These are phyloP conservation scores for Didymella keratinophila DNA, from an alignment of 2,329 filamentous ascomycete species.

Conservation along the genomic window DNA sequence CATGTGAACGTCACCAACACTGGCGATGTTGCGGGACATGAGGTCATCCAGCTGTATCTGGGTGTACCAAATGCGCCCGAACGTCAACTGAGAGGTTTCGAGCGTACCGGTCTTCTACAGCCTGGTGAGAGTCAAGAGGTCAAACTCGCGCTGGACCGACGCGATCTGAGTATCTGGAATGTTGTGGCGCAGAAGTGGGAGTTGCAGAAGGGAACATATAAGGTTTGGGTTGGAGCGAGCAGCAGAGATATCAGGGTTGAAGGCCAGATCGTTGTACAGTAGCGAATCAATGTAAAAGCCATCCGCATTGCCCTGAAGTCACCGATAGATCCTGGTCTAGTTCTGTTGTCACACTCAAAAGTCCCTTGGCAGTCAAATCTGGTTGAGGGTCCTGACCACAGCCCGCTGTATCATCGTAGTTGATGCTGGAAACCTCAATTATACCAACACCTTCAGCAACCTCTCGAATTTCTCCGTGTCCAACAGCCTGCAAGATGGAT, in stretches of 20 bases:
- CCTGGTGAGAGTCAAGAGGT: constrained; percentile 72
- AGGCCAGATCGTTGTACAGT: constrained; percentile 23
- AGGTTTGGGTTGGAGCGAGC: constrained; percentile 47
- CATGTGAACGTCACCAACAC: constrained; percentile 74
- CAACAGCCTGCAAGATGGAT: no score
- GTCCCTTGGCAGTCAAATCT: neutral
- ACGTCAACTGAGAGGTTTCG: constrained; percentile 76
- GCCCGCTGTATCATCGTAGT: no score
- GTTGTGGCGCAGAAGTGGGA: constrained; percentile 79
- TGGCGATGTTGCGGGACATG: constrained; percentile 68
- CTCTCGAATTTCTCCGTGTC: no score
- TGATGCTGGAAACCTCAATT: no score
- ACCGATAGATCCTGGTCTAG: neutral
- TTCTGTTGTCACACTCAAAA: neutral
- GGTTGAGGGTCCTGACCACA: neutral
- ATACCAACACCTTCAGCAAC: no score
- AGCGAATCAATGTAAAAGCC: neutral
- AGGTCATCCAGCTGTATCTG: constrained; percentile 77
- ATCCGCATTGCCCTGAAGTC: neutral
- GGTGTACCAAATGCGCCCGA: constrained; percentile 67
- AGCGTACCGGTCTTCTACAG: constrained; percentile 70
- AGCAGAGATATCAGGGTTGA: constrained; percentile 45
- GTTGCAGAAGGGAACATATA: constrained; percentile 38
- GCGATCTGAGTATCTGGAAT: constrained; percentile 90
- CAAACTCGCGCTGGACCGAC: constrained; percentile 70